Conservation (phyloP, 73 alveolate species). For the Paramecium sexaurelia region DNA sequence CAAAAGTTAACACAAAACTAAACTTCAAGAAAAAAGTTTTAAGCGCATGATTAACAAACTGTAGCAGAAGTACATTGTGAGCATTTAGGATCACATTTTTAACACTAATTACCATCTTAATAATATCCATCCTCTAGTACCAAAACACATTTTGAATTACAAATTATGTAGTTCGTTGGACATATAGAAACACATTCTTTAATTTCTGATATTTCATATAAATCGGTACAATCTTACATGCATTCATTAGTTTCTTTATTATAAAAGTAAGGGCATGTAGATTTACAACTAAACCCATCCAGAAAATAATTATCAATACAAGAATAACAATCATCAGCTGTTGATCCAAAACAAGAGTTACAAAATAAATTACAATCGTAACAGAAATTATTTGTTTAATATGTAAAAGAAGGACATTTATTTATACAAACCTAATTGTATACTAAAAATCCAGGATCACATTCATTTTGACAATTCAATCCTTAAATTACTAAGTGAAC, state of each 20-base stretch:
- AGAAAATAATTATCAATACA: background rate
- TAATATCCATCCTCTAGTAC: background rate
- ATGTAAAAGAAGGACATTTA: background rate
- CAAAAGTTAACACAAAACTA: background rate
- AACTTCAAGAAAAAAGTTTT: background rate
- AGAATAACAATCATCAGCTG: background rate
- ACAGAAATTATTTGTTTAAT: background rate
- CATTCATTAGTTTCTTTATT: background rate
- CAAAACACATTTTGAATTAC: background rate
- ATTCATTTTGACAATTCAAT: background rate
- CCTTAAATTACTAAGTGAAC: background rate
- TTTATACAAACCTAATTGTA: background rate
- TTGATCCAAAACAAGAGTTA: background rate
- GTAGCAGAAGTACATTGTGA: background rate
- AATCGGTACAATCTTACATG: background rate
- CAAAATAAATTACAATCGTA: background rate
- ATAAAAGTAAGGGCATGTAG: background rate
- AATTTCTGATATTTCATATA: background rate
- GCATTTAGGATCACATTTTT: constrained; percentile 13
- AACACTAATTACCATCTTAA: background rate
- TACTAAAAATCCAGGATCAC: background rate
- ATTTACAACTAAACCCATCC: background rate
- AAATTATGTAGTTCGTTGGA: background rate
- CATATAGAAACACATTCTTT: background rate
- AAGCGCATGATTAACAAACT: background rate